Conservation (phyloP, 2,329 filamentous ascomycete genomes). For the Lasiodiplodia citricola region DNA sequence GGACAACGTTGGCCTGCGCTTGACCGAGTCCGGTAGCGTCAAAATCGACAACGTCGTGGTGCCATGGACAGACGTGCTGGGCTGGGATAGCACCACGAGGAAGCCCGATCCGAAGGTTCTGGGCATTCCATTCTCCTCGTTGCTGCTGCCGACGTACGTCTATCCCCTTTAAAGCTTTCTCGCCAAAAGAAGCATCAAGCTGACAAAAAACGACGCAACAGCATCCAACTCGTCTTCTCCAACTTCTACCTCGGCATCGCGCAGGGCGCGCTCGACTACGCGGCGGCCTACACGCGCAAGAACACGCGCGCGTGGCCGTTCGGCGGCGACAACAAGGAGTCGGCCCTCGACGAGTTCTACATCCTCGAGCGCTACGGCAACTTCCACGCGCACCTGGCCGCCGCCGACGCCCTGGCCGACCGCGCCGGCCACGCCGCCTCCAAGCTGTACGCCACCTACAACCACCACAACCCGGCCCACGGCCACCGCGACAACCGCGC, state of each 20-base stretch:
- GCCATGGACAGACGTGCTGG: constrained; percentile 66
- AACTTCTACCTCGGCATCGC: constrained; percentile 71
- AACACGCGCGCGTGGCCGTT: constrained; percentile 68
- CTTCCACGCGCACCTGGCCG: constrained; percentile 66
- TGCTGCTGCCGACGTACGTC: constrained; percentile 62
- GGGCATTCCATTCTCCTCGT: constrained; percentile 58
- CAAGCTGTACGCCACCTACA: constrained; percentile 53
- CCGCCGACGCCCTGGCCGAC: constrained; percentile 64
- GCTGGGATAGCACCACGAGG: constrained; percentile 61
- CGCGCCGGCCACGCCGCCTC: constrained; percentile 58
- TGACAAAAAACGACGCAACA: constrained; percentile 30
- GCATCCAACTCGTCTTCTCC: constrained; percentile 68
- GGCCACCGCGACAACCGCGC: constrained; percentile 40
- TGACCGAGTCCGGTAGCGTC: constrained; percentile 69
- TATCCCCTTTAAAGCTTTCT: too few species aligned
- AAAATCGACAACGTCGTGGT: constrained; percentile 63
- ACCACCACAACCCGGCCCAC: constrained; percentile 17
- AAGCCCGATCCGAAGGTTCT: constrained; percentile 58
- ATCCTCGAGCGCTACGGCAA: constrained; percentile 69
- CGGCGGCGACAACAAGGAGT: constrained; percentile 66
- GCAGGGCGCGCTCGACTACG: constrained; percentile 61
- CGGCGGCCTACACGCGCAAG: constrained; percentile 61
- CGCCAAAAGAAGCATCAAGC: background rate
- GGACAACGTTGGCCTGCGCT: constrained; percentile 67
- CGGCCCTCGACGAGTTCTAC: constrained; percentile 67